Evolutionary conservation across 2,329 filamentous ascomycete species (phyloP), one percentile per base, ranked within the genome.

Genomic region (Septoria petroselini): DNA sequence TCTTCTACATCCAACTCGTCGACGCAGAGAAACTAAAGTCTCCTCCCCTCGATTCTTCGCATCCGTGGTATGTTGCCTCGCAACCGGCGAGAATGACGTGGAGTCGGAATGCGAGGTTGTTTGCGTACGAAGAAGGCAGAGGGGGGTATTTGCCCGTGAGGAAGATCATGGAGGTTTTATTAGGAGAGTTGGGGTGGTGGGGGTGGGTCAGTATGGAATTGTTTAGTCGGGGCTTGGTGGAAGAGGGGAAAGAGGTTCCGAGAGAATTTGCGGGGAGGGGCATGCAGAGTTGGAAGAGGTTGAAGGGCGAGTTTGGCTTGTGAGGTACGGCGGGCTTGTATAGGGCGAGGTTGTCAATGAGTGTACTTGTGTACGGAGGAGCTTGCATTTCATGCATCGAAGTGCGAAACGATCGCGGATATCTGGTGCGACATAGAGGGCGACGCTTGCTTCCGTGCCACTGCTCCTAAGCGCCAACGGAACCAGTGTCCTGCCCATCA

Each of bases 1-100:
- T 91, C 0, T 88, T 89, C 62, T 87, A 86, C 60, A 73, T 91
- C 1, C 87, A 91, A 63, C 75, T 90, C 7, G 85, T 86, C 3
- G 86, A 91, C 62, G 87, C 81, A 0, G 84, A 88, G 65, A 73
- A 76, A 3, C 72, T 90, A 3, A 61, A 66, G 0, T 60, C 69
- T 8, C 85, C 85, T 0, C n/a, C n/a, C n/a, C 65, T 91, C 7
- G 59, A 74, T 1, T 62, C 73, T 12, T 74, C 72, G 0, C 83
- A 87, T 63, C 65, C 71, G 5, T 85, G 79, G 60, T 77, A 84
- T 68, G 70, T 77, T 5, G 65, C 73, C 0, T 74, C 72, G 3
- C 83, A 85, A 67, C 77, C 76, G 14, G 63, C 77, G 1, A 70
- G 83, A 3, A 91, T 91, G 87, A 86, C 77, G 60, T 91, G 87